Percentiles rank a stretch among this genome's conserved stretches.
phyloP scores from a whole-genome alignment of 2,329 filamentous ascomycete genomes.

The Pseudohalonectria lignicola region DNA sequence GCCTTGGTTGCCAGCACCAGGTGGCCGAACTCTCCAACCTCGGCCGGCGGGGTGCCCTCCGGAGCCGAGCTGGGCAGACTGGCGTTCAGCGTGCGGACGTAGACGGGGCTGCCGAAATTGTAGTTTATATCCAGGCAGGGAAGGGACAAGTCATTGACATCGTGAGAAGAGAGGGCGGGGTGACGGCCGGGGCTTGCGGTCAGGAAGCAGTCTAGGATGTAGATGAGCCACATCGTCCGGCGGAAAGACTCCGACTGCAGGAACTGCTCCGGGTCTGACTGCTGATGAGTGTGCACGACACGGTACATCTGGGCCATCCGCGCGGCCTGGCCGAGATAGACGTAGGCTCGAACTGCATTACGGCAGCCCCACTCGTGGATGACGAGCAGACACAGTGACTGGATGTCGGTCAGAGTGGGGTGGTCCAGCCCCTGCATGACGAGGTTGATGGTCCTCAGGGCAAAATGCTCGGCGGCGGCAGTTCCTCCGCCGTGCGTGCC shows the following conservation, averaged over 20 bases:
- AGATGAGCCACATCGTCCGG: conserved; percentile 50
- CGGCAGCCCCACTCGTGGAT: conserved; percentile 53
- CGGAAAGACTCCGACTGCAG: conserved; percentile 51
- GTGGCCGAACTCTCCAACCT: conserved; percentile 51
- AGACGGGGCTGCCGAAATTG: conserved; percentile 49
- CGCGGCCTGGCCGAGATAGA: conserved; percentile 51
- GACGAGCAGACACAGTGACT: conserved; percentile 48
- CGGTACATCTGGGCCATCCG: conserved; percentile 55
- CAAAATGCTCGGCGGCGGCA: conserved; percentile 47
- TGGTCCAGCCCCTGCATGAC: conserved; percentile 49
- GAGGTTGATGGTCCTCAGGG: conserved; percentile 42
- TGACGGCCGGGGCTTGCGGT: conserved; percentile 51
- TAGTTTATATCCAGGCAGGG: conserved; percentile 53
- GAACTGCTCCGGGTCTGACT: conserved; percentile 44
- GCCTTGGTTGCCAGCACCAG: conserved; percentile 50
- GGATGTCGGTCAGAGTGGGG: conserved; percentile 48
- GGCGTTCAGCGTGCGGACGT: conserved; percentile 42
- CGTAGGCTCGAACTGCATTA: conserved; percentile 51
- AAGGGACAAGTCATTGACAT: conserved; percentile 43
- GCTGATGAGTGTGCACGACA: conserved; percentile 41
- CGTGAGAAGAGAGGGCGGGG: conserved; percentile 41
- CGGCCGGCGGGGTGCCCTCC: conserved; percentile 25
- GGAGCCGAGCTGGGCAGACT: conserved; percentile 23
- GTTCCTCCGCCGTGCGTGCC: conserved; percentile 38
- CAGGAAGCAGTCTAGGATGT: conserved; percentile 51